Evolutionary conservation across 140 eudicot species (phyloP).

Genomic region (Ambrosia hybrid): DNA sequence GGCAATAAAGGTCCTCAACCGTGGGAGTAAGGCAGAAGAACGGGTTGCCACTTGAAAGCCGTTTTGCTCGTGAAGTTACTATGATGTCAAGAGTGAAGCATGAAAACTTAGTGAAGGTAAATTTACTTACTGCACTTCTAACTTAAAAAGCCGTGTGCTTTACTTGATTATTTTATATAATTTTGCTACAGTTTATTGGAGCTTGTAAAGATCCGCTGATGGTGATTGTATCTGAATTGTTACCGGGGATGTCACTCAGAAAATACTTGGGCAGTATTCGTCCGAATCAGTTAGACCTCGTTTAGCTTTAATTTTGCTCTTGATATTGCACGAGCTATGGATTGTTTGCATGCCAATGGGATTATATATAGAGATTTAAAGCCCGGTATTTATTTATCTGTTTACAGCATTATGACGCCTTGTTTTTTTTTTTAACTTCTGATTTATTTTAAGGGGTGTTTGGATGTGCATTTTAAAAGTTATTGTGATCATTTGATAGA

Average conservation of each 20-base stretch:
- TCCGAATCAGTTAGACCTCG: conserved; percentile 71
- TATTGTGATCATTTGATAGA: background rate
- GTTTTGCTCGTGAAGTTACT: conserved; percentile 87
- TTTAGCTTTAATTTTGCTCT: conserved; percentile 77
- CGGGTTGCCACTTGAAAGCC: conserved; percentile 63
- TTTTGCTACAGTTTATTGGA: conserved; percentile 72
- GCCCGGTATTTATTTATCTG: conserved; percentile 56
- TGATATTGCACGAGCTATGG: conserved; percentile 95
- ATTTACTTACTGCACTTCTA: conserved; percentile 1
- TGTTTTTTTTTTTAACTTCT: background rate
- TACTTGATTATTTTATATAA: background rate
- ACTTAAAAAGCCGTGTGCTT: background rate
- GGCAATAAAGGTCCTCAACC: conserved; percentile 87
- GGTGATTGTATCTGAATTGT: conserved; percentile 91
- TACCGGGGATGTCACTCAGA: conserved; percentile 95
- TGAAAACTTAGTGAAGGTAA: conserved; percentile 84
- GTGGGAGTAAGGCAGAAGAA: conserved; percentile 75
- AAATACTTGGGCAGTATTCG: conserved; percentile 76
- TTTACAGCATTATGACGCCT: background rate
- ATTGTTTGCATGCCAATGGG: conserved; percentile 95
- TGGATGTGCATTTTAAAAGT: background rate
- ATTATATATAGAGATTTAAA: conserved; percentile 93
- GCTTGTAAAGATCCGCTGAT: conserved; percentile 98
- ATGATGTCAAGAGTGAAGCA: conserved; percentile 97
- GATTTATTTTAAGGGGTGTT: background rate